Conservation (phyloP, 73 alveolate species). For the Vitrella brassicaformis region DNA sequence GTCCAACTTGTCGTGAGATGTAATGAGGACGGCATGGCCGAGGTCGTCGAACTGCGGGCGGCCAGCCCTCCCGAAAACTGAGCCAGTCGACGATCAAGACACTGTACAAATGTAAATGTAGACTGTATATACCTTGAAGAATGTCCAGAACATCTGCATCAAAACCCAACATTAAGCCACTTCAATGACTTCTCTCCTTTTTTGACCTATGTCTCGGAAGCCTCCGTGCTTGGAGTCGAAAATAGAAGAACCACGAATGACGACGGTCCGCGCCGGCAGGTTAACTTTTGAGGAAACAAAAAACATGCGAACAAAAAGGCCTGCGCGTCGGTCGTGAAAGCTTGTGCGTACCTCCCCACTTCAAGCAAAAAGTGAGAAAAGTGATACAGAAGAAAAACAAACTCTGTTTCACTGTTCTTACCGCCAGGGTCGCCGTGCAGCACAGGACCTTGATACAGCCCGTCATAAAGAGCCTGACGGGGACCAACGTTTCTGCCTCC, state of each 20-base stretch:
- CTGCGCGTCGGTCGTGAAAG: no score
- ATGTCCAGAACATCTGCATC: no score
- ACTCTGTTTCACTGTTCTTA: no score
- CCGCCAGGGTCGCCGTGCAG: conserved; percentile 80
- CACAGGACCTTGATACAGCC: conserved; percentile 81
- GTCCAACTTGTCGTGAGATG: conserved; percentile 35
- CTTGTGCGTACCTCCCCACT: no score
- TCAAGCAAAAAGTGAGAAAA: no score
- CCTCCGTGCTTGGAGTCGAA: conserved; percentile 84
- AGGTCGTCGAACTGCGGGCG: conserved; percentile 95
- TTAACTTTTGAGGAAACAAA: neutral
- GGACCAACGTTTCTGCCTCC: no score
- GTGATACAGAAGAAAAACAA: no score
- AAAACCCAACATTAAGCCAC: no score
- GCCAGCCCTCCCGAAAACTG: conserved; percentile 98
- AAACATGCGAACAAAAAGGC: neutral
- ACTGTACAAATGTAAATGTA: no score
- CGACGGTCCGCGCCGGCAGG: conserved; percentile 75
- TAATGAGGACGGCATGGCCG: conserved; percentile 49
- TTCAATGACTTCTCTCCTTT: no score
- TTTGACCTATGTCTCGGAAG: conserved; percentile 85
- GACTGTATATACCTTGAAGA: no score
- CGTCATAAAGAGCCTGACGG: conserved; percentile 75
- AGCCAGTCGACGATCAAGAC: no score
- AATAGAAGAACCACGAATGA: conserved; percentile 90